phyloP scores from a whole-genome alignment of 805 yeast genomes.

The Sungouiozyma intestinalis region DNA sequence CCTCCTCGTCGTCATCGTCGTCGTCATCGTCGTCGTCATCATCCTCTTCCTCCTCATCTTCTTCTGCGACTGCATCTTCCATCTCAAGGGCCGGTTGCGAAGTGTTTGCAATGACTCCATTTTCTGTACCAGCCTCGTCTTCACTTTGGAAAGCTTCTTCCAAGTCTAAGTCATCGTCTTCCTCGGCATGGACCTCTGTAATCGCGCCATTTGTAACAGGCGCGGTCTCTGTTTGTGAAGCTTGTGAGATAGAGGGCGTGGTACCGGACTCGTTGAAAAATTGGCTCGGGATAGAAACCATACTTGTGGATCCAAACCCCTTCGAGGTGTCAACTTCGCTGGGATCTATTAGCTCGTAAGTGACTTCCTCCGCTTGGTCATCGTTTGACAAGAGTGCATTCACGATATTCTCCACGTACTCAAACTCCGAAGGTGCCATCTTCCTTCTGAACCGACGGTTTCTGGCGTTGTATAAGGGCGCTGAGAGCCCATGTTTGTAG shows the following conservation, averaged over 20 bases:
- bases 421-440: constrained; percentile 59
- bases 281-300: background rate
- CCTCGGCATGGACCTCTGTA: constrained; percentile 24
- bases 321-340: constrained; percentile 26
- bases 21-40: constrained; percentile 41
- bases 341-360: constrained; percentile 63
- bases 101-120: too few relatives aligned
- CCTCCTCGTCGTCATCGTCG: constrained; percentile 36
- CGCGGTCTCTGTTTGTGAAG: background rate
- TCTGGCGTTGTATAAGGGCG: constrained; percentile 64
- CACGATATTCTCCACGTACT: constrained; percentile 68
- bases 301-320: constrained; percentile 12
- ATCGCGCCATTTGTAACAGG: background rate
- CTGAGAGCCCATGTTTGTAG: constrained; percentile 71
- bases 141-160: constrained; percentile 43
- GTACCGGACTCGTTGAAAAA: background rate
- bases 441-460: constrained; percentile 63
- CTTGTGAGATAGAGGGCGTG: background rate
- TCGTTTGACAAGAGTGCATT: constrained; percentile 67
- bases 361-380: constrained; percentile 71
- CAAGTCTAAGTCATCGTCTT: constrained; percentile 45
- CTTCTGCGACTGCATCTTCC: constrained; percentile 28
- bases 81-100: constrained; percentile 28
- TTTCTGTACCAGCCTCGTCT: constrained; percentile 23
- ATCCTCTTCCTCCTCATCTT: constrained; percentile 30